Evolutionary conservation across 1,139 yeast genomes (phyloP), one percentile per base, ranked within the genome.

Genomic region (Kodamaea arcana): DNA sequence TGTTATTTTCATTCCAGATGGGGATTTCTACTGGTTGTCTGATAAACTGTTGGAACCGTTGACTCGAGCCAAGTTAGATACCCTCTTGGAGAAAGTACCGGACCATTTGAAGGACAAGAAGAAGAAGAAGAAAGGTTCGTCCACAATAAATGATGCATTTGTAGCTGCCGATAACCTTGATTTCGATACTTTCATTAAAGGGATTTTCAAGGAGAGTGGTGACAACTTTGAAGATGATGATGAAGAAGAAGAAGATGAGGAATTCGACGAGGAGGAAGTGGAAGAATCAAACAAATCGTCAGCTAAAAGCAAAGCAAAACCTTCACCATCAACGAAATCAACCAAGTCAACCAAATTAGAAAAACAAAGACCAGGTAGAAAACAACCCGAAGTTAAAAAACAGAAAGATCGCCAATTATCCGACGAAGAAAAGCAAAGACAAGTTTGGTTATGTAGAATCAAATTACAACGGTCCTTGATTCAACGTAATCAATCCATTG

Each of bases 1-100:
- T 46, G 75, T 69, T 18, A 67, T 69, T 24, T 69, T 69, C 48
- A 67, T 69, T 30, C 75, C 75, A 6, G 75, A 69, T 45, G 75
- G 74, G 12, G 73, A 69, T 43, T 69, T 56, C 49, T 62, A 65
- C 47, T 69, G 75, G 75, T 60, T 66, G 61, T 60, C 54, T 29
- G 72, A 65, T 26, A 65, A 67, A 46, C 55, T 56, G 26, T 48
- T 69, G 30, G 69, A 62, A 39, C 47, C 48, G 5, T 52, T 68
- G 36, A 50, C 66, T 5, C 44, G 42, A 12, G 63, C 58, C 7
- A 60, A 57, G 39, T 45, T 66, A 31, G 51, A 49, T 11, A 44
- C 56, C 23, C 54, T 45, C 15, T 45, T 65, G 21, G 52, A 51
- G 32, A 63, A 64, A 41, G 49, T 64, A 5, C 65, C 71, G 15